Base-by-base conservation (phyloP, 768 basidiomycete species). In the Lentinula aciculospora region DNA sequence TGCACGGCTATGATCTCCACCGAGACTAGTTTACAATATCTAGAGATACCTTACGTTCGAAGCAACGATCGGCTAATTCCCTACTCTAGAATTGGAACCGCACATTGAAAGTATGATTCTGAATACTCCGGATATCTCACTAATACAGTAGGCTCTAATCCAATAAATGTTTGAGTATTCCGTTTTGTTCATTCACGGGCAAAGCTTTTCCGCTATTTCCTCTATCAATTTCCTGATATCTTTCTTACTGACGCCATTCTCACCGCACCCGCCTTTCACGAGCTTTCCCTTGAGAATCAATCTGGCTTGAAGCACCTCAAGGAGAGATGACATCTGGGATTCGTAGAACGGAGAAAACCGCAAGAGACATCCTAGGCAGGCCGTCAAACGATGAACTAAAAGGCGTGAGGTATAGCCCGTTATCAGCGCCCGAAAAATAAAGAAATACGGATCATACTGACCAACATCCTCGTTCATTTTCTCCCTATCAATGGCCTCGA, bases 311-410 rank as follows among this genome's bases (percentile, higher is more conserved):
- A 98, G 72, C 9, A 91, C 86, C 58, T 92, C 84, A 31, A 96
- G 68, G 53, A 97, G 66, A 3, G 81, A 72, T 4, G 59, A 62
- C 12, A 89, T 63, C 61, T 84, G 78, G 0, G 71, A 68, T 36
- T 81, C 82, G 62, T 81, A 84, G 28, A 76, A 80, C 0, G 94
- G 92, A 3, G 92, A 90, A 29, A 91, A 70, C 13, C 88, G 85
- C 39, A 96, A 61, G 34, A 93, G 69, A 65, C 92, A 81, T 0
- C 84, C 94, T 32, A 98, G 72, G 4, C 88, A 85, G 2, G 91
- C 93, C 0, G 82, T 77, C 40, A 97, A 72, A 12, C 94, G 89
- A 68, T 97, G 90, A 1, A 94, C 92, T 90, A 36, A n/a, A 37
- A 53, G 23, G 64, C 7, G 56, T 21, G 25, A 15, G 21, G 37